A percentile compares a stretch with the other conserved stretches of the same genome.
Conservation (phyloP, 805 yeast species). For the Blastobotrys terrestris region DNA sequence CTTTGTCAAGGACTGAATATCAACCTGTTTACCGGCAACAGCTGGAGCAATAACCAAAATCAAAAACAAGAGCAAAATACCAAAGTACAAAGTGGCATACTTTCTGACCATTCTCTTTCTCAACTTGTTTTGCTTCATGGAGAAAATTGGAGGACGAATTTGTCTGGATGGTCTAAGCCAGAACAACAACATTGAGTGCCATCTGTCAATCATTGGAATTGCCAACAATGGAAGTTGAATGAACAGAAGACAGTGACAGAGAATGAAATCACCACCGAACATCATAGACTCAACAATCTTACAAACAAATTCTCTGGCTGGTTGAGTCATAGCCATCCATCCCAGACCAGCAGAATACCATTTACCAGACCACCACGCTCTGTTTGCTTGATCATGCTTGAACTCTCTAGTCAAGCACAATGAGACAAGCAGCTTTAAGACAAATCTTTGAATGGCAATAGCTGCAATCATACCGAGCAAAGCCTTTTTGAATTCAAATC, state of each 20-base stretch:
- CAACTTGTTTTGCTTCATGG: slow-evolving; percentile 90
- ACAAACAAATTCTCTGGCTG: slow-evolving; percentile 90
- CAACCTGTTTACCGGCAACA: slow-evolving; percentile 59
- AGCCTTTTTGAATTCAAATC: slow-evolving; percentile 82
- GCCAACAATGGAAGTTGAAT: slow-evolving; percentile 80
- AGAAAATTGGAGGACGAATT: slow-evolving; percentile 96
- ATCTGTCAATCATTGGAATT: slow-evolving; percentile 86
- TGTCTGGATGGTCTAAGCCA: slow-evolving; percentile 98
- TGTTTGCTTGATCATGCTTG: slow-evolving; percentile 89
- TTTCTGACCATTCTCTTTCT: slow-evolving; percentile 97
- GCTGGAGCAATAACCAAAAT: slow-evolving; percentile 89
- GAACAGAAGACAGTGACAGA: slow-evolving; percentile 86
- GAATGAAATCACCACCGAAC: slow-evolving; percentile 92
- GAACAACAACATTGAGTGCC: slow-evolving; percentile 98
- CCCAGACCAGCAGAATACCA: slow-evolving; percentile 97
- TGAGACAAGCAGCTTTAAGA: slow-evolving; percentile 79
- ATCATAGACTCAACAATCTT: slow-evolving; percentile 90
- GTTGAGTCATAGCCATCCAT: slow-evolving; percentile 90
- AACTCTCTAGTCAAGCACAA: slow-evolving; percentile 86
- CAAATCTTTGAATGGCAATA: slow-evolving; percentile 79
- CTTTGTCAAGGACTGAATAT: slow-evolving; percentile 32
- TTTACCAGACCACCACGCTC: slow-evolving; percentile 99
- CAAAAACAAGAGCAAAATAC: slow-evolving; percentile 61
- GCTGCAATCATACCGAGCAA: slow-evolving; percentile 79
- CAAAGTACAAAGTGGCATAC: slow-evolving; percentile 76